Evolutionary conservation across 306 rosid species (phyloP), one percentile per base, ranked within the genome.

Genomic region (Acacia melanoxylon): DNA sequence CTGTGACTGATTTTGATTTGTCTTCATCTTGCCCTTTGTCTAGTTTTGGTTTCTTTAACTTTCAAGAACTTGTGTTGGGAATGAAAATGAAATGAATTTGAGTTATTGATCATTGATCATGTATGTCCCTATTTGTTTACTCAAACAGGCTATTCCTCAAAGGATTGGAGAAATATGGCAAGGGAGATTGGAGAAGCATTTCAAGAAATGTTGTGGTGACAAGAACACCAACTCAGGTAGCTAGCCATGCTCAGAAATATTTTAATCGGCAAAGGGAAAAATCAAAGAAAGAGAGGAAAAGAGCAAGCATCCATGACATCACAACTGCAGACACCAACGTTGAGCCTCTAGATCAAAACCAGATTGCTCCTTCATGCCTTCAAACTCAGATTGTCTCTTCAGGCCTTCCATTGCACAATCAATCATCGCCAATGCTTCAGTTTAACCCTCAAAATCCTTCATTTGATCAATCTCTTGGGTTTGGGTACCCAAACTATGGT

Each of bases 141-240:
- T 75, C 19, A 74, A 17, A 74, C 89, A 95, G 99, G 89, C 19
- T 88, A 48, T 95, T 95, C 73, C 92, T 95, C 0, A 42, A 85
- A 42, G 99, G 99, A 82, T 88, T 95, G 1, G 67, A 72, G 13
- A 83, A 82, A 78, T 95, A 72, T 54, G 99, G 99, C 0, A 95
- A 88, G 87, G 98, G 98, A n/a, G 98, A 95, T 82, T 95, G 98
- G 98, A 93, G 97, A 85, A 94, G 98, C 86, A 95, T 95, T 45
- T 93, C 98, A 24, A 90, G 98, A 78, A 91, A 95, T 56, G 90
- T 90, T 5, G 98, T 95, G 27, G 91, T 93, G 58, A 90, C 97
- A 4, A 90, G 97, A 84, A 94, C 98, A 33, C 97, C 98, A 0
- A 92, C 98, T 20, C 98, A 95, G 63, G 99, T 95, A 24, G 99